Conservation (phyloP, 192 early-diverging fungal species). For the Umbelopsis sp. region DNA sequence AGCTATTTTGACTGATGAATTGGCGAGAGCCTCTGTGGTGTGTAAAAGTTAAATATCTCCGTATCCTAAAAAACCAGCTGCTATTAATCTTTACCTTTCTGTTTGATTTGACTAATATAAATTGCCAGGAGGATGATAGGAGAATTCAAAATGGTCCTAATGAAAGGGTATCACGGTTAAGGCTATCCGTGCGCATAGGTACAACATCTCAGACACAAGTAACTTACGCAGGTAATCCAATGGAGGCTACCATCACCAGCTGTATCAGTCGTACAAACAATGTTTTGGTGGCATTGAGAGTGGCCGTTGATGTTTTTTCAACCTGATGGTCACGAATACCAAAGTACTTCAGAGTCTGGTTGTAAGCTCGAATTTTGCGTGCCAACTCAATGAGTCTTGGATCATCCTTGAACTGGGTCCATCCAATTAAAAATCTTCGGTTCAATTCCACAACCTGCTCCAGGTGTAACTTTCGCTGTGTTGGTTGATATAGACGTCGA, state of each 20-base stretch:
- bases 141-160: conserved; percentile 48
- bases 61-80: background rate
- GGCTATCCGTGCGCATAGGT: background rate
- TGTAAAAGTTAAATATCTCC: background rate
- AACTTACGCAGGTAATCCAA: conserved; percentile 82
- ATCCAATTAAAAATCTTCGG: conserved; percentile 85
- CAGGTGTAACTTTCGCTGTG: conserved; percentile 76
- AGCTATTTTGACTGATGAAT: conserved; percentile 90
- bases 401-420: conserved; percentile 77
- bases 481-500: conserved; percentile 86
- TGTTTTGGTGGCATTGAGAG: conserved; percentile 63
- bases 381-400: conserved; percentile 74
- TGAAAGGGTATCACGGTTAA: background rate
- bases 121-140: conserved; percentile 31
- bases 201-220: background rate
- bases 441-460: conserved; percentile 87
- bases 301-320: conserved; percentile 68
- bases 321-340: conserved; percentile 97
- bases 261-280: conserved; percentile 68
- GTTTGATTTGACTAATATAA: conserved; percentile 30
- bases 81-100: conserved; percentile 26
- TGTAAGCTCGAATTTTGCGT: conserved; percentile 77
- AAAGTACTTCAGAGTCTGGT: conserved; percentile 84
- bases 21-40: conserved; percentile 74
- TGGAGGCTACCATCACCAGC: conserved; percentile 69